phyloP scores from a whole-genome alignment of 2,329 filamentous ascomycete species.

The Ambrosiella xylebori region DNA sequence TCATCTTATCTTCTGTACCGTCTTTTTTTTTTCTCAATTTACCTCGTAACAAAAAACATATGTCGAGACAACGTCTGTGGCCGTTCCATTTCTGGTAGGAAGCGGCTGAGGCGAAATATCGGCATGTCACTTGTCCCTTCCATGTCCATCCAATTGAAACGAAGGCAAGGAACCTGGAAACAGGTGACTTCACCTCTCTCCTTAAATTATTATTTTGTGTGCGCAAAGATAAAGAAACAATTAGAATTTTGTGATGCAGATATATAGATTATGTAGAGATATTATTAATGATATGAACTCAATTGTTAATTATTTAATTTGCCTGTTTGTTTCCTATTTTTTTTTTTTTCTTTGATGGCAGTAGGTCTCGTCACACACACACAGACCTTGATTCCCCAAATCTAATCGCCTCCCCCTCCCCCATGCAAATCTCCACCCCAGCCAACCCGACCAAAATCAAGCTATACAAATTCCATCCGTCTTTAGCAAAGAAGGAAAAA shows the following conservation, averaged over 20 bases:
- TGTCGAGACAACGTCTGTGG: not conserved
- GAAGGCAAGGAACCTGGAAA: not conserved
- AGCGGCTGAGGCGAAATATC: constrained; percentile 10
- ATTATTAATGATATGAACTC: not conserved
- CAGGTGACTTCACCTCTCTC: not conserved
- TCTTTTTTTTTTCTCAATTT: too few relatives aligned
- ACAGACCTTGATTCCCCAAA: not conserved
- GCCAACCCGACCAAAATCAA: not conserved
- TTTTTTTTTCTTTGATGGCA: not conserved
- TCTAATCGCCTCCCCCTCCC: not conserved
- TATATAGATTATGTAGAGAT: too few relatives aligned
- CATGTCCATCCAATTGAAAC: constrained; percentile 4
- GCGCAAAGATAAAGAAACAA: too few relatives aligned
- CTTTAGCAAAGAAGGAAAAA: not conserved
- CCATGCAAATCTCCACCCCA: not conserved
- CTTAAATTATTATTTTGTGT: too few relatives aligned
- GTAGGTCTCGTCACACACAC: not conserved
- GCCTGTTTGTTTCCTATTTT: not conserved
- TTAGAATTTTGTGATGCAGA: too few relatives aligned
- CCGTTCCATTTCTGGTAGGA: constrained; percentile 5
- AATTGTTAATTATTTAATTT: not conserved
- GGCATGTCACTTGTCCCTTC: constrained; percentile 7
- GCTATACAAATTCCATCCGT: not conserved
- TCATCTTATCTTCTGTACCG: too few relatives aligned
- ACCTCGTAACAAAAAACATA: not conserved